Evolutionary conservation across 2,329 filamentous ascomycete genomes (phyloP), one percentile per base, ranked within the genome.

Genomic region (Microdochium bolleyi): DNA sequence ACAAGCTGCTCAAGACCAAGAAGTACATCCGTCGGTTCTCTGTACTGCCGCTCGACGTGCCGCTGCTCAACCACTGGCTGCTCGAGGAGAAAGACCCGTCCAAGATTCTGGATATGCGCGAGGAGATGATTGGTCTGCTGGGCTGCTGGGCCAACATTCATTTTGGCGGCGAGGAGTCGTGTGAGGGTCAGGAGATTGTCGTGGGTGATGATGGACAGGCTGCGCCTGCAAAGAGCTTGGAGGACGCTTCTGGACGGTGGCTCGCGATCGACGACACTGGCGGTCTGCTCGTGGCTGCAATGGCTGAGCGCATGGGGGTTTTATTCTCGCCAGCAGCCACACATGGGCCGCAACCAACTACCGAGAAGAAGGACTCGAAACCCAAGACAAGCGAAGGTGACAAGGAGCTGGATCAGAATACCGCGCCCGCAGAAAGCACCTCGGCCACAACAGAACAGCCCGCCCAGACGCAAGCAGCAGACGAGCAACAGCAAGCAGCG

Each of bases 21-120:
- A 99, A 99, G 70, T 97, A 95, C 67, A 80, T 97, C 57, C 85
- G 88, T 62, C 79, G 91, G 13, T 97, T 99, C 64, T 89, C 88
- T 0, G 82, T 94, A 1, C 69, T 95, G 51, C 92, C 92, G 0
- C 72, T 97, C 60, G 91, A 96, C 63, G 83, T 95, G 14, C 78
- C 84, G 0, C 78, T 83, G 57, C 74, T 97, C 56, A 83, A 84
- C 21, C 82, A 90, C 59, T 95, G 87, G 75, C 77, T 92, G 62
- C 71, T 96, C 50, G 77, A 86, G 53, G 89, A 95, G 61, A 89
- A 87, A 62, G 92, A 97, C 60, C 78, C 89, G 0, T 73, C 76
- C 55, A 90, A 87, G 67, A 88, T 95, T 27, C 75, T 97, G 74
- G 92, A 97, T 62, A 74, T 96, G 69, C 78, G 92, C 52, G 87